Conservation (phyloP, 116 monocot species). For the Iris pallida region DNA sequence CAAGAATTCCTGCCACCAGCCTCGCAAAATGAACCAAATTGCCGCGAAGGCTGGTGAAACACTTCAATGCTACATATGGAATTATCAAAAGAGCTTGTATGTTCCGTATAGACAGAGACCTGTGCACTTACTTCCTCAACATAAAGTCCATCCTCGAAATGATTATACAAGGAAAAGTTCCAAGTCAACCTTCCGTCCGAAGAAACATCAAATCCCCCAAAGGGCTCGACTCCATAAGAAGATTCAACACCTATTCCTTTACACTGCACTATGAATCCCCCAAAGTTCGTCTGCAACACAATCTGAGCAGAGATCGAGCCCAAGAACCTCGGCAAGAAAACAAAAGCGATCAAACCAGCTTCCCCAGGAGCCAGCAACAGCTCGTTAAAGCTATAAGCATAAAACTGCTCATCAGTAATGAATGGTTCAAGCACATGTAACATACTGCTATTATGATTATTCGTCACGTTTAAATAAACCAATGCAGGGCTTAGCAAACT, state of each 20-base stretch:
- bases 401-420: conserved; percentile 61
- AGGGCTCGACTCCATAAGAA: conserved; percentile 46
- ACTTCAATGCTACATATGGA: conserved; percentile 35
- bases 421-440: conserved; percentile 53
- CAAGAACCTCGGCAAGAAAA: conserved; percentile 62
- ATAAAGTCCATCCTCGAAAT: conserved; percentile 43
- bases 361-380: conserved; percentile 52
- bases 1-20: conserved; percentile 14
- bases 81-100: conserved; percentile 23
- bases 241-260: conserved; percentile 49
- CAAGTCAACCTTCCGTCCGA: conserved; percentile 22
- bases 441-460: conserved; percentile 43
- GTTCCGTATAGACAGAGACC: conserved; percentile 32
- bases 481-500: conserved; percentile 44
- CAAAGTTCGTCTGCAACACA: conserved; percentile 76
- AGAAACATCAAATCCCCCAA: conserved; percentile 38
- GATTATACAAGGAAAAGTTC: conserved; percentile 59
- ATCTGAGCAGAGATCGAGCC: conserved; percentile 60
- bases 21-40: conserved; percentile 16
- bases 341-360: conserved; percentile 40
- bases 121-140: conserved; percentile 56
- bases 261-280: conserved; percentile 64
- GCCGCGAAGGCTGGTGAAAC: not conserved
- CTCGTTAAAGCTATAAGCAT: conserved; percentile 33
- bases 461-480: conserved; percentile 38